A percentile compares a stretch with the other conserved stretches of the same genome.
These are phyloP conservation scores for Talaromyces liani DNA, from an alignment of 495 filamentous ascomycete genomes.

Conservation along the genomic window DNA sequence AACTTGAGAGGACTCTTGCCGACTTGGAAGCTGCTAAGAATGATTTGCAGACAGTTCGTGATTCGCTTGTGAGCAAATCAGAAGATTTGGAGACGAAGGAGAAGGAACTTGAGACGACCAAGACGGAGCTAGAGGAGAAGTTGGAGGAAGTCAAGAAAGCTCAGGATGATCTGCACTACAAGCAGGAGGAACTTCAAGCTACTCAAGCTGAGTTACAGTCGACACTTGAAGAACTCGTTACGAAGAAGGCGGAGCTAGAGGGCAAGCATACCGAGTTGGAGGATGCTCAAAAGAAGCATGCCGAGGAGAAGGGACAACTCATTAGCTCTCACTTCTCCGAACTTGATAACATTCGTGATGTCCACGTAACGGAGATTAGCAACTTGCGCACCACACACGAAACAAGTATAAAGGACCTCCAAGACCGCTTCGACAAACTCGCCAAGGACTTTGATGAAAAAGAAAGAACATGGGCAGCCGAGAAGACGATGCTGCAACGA, in stretches of 20 bases:
- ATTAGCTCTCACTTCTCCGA: background rate
- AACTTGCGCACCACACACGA: conserved; percentile 1
- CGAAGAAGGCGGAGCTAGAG: conserved; percentile 1
- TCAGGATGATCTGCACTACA: conserved; percentile 7
- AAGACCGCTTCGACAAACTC: conserved; percentile 13
- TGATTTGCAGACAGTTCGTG: conserved; percentile 17
- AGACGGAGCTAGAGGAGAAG: conserved; percentile 8
- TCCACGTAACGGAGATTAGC: background rate
- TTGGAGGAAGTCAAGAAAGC: conserved; percentile 2
- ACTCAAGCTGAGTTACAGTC: conserved; percentile 6
- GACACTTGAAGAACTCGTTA: conserved; percentile 5
- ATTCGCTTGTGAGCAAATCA: conserved; percentile 18
- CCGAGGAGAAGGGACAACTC: conserved; percentile 24
- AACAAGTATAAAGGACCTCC: background rate
- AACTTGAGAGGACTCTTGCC: conserved; percentile 26
- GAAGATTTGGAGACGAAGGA: conserved; percentile 26
- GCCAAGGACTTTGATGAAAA: conserved; percentile 27
- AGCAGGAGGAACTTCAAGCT: conserved; percentile 4
- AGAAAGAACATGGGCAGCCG: conserved; percentile 29
- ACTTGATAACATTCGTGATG: conserved; percentile 5
- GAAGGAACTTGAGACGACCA: conserved; percentile 9
- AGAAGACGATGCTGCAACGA: conserved; percentile 26
- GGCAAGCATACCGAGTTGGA: conserved; percentile 3
- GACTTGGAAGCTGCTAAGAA: conserved; percentile 29
- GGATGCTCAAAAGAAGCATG: conserved; percentile 16